Evolutionary conservation across 1,139 yeast genomes (phyloP).

Genomic region (Debaryomyces coudertii): DNA sequence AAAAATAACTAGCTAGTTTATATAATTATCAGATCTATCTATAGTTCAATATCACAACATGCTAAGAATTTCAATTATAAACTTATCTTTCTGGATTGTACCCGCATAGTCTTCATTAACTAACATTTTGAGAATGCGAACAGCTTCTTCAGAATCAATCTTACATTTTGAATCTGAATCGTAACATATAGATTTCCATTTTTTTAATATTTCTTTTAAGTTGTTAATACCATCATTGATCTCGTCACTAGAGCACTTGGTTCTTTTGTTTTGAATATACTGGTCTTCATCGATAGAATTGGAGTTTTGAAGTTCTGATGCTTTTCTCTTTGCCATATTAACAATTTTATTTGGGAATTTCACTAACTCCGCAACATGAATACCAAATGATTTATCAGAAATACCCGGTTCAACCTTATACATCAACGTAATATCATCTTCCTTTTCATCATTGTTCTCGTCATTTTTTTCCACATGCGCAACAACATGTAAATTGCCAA

Average conservation of each 20-base stretch:
- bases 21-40: conserved; percentile 1
- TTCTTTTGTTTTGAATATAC: conserved; percentile 46
- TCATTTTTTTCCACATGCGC: conserved; percentile 70
- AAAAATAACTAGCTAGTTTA: conserved; percentile 12
- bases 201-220: conserved; percentile 56
- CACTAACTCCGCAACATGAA: conserved; percentile 95
- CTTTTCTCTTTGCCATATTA: conserved; percentile 93
- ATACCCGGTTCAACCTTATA: conserved; percentile 93
- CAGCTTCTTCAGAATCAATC: conserved; percentile 36
- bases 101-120: conserved; percentile 29
- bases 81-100: conserved; percentile 35
- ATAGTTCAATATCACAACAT: conserved; percentile 21
- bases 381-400: conserved; percentile 94
- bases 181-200: conserved; percentile 61
- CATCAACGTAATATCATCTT: conserved; percentile 79
- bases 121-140: conserved; percentile 41
- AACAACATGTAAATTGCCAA: conserved; percentile 86
- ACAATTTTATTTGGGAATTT: conserved; percentile 88
- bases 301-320: conserved; percentile 79
- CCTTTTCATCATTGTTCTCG: conserved; percentile 28
- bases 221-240: conserved; percentile 57
- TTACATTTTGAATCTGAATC: conserved; percentile 34
- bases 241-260: conserved; percentile 58
- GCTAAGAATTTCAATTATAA: conserved; percentile 44
- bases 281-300: conserved; percentile 45